phyloP scores from a whole-genome alignment of 176 grass and related monocot species.

The Phyllostachys edulis region DNA sequence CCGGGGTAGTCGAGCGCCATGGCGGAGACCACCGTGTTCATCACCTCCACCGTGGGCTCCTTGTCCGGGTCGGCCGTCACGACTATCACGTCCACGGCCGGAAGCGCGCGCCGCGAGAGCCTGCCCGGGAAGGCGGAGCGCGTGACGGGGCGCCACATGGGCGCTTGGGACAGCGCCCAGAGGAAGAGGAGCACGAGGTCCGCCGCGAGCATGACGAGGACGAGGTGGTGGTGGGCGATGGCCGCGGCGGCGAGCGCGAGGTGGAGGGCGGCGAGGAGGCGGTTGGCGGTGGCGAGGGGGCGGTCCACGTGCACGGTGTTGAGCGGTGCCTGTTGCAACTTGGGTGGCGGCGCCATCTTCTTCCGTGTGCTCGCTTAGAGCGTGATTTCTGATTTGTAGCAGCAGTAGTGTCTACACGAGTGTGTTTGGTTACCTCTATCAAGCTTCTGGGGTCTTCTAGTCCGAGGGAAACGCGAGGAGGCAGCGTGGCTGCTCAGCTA shows the following conservation, averaged over 20 bases:
- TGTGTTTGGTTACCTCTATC: no score
- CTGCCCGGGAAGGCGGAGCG: constrained; percentile 41
- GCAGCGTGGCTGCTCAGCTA: no score
- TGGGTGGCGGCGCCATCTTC: not conserved
- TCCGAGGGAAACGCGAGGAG: no score
- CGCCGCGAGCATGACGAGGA: constrained; percentile 18
- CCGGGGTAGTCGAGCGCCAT: constrained; percentile 87
- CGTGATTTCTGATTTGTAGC: no score
- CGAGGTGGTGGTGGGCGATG: constrained; percentile 21
- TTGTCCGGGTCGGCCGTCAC: constrained; percentile 58
- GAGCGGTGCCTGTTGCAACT: not conserved
- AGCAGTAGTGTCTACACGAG: no score
- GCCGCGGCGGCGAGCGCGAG: not conserved
- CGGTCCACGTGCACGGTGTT: constrained; percentile 26
- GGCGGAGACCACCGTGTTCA: constrained; percentile 68
- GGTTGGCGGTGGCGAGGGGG: constrained; percentile 38
- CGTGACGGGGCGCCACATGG: constrained; percentile 40
- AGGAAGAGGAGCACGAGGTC: constrained; percentile 49
- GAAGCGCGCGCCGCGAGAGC: constrained; percentile 24
- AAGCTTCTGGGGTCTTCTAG: no score
- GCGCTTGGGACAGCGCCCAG: constrained; percentile 48
- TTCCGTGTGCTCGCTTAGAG: no score
- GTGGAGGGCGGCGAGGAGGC: constrained; percentile 38
- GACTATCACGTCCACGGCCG: constrained; percentile 50
- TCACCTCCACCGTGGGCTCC: constrained; percentile 50